These are phyloP conservation scores for Raphanus sativus DNA, from an alignment of 345 rosid species.

Conservation along the genomic window DNA sequence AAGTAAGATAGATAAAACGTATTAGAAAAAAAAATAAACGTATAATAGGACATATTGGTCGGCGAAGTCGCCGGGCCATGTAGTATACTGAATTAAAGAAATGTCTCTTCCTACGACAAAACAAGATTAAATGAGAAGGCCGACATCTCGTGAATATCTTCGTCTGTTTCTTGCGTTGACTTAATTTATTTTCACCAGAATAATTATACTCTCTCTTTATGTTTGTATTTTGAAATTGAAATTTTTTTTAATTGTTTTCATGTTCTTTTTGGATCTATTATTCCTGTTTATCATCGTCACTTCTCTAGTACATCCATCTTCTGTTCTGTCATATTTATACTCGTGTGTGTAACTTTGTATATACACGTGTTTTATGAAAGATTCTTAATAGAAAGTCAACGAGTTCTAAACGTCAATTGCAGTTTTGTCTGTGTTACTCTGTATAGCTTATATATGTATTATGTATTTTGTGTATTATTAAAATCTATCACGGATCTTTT, in stretches of 20 bases:
- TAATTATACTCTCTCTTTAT: neutral
- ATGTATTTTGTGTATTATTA: slow-evolving; percentile 27
- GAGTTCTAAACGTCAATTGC: slow-evolving; percentile 30
- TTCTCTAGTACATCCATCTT: slow-evolving; percentile 27
- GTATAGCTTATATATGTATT: neutral
- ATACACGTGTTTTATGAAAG: slow-evolving; percentile 35
- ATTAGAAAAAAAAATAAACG: too few relatives aligned
- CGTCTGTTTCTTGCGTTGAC: slow-evolving; percentile 41
- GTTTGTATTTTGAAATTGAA: neutral
- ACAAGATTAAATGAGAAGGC: slow-evolving; percentile 19
- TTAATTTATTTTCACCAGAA: slow-evolving; percentile 23
- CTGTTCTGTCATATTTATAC: slow-evolving; percentile 25
- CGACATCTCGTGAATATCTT: slow-evolving; percentile 39
- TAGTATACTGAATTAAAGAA: slow-evolving; percentile 27
- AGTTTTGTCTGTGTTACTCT: slow-evolving; percentile 12
- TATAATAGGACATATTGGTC: slow-evolving; percentile 27
- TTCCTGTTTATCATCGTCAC: slow-evolving; percentile 38
- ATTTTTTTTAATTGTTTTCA: neutral
- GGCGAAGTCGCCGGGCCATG: slow-evolving; percentile 37
- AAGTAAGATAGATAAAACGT: neutral
- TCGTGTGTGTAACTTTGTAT: slow-evolving; percentile 26
- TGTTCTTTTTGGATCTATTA: slow-evolving; percentile 31
- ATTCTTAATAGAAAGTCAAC: slow-evolving; percentile 31
- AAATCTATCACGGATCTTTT: slow-evolving; percentile 23
- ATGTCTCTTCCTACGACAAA: slow-evolving; percentile 37